Conservation (phyloP, 2,329 filamentous ascomycete genomes). For the Colletotrichum camelliae region DNA sequence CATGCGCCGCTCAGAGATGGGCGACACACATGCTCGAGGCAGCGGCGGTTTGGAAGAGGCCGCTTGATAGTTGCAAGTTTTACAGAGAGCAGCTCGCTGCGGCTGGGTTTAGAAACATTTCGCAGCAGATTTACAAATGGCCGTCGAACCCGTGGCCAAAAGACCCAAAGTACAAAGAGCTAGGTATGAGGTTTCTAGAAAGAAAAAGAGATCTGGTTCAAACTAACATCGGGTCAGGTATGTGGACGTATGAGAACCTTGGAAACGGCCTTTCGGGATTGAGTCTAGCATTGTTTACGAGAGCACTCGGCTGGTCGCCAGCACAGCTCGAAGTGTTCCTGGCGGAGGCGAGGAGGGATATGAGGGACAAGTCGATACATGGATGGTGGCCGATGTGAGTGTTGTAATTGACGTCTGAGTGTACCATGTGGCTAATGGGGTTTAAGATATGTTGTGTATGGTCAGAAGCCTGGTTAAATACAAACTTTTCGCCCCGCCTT, state of each 20-base stretch:
- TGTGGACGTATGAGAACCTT: slow-evolving; percentile 37
- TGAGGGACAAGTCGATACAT: slow-evolving; percentile 38
- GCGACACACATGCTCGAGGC: slow-evolving; percentile 34
- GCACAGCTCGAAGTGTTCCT: slow-evolving; percentile 39
- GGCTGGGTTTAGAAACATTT: slow-evolving; percentile 59
- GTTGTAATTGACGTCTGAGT: fast-evolving
- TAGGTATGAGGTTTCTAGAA: slow-evolving; percentile 37
- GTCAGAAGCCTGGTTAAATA: background rate
- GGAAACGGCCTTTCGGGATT: slow-evolving; percentile 38
- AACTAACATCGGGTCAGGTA: background rate
- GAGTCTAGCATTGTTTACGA: slow-evolving; percentile 40
- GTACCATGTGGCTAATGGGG: background rate
- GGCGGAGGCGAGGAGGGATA: slow-evolving; percentile 34
- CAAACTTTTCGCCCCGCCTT: fast-evolving
- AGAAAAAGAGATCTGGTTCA: background rate
- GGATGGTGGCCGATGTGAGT: slow-evolving; percentile 44
- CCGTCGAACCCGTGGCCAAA: slow-evolving; percentile 58
- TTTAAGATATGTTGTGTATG: background rate
- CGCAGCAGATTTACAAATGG: slow-evolving; percentile 52
- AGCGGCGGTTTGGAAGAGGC: slow-evolving; percentile 31
- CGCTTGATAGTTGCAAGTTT: slow-evolving; percentile 29
- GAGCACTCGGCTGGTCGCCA: slow-evolving; percentile 35
- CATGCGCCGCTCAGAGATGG: slow-evolving; percentile 37
- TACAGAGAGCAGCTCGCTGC: slow-evolving; percentile 48
- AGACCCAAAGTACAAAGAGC: slow-evolving; percentile 54